Base-by-base conservation (phyloP, 345 rosid genomes). In the Combretum micranthum region DNA sequence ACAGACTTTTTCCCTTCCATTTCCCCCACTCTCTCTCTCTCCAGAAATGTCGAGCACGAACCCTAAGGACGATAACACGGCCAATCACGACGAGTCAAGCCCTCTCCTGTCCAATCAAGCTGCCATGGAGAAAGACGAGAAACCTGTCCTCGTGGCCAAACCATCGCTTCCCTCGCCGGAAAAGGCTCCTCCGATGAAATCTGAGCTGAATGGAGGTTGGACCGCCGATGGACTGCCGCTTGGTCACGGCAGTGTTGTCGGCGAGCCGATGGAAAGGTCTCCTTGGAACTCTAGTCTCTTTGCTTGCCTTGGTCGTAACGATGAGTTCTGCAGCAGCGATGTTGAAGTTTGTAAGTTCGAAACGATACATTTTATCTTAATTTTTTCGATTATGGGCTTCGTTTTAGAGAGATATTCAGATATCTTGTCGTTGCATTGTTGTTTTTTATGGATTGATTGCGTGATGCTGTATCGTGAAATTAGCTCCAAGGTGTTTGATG, bases 321-420 rank as follows among this genome's bases (percentile, higher is more conserved):
- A 92, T 54, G 93, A 88, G 52, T 88, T 92, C 71, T 88, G 97
- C 64, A 80, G 98, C 84, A 92, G 98, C 89, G 98, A 92, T 73
- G 77, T 92, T 60, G 96, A 92, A 88, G 96, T 88, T 79, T 92
- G 96, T 92, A 69, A 86, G 98, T 84, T 19, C 23, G 47, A 39
- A 12, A 16, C 39, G 20, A 18, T 55, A 21, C n/a, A n/a, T 26
- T 39, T 23, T 37, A 44, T 17, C 1, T 52, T 32, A 43, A n/a
- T 19, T 43, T 57, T 51, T 47, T 42, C 44, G 15, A 50, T 11
- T 21, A n/a, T 45, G 12, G 12, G 20, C n/a, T 7, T 25, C 16
- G 15, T 22, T 22, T 5, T 10, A 59, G 19, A 13, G 26, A 25
- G 18, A 15, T n/a, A n/a, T n/a, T n/a, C 9, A 32, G 39, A 32